Base-by-base conservation (phyloP, 768 basidiomycete species). In the Lenzites betulinus region DNA sequence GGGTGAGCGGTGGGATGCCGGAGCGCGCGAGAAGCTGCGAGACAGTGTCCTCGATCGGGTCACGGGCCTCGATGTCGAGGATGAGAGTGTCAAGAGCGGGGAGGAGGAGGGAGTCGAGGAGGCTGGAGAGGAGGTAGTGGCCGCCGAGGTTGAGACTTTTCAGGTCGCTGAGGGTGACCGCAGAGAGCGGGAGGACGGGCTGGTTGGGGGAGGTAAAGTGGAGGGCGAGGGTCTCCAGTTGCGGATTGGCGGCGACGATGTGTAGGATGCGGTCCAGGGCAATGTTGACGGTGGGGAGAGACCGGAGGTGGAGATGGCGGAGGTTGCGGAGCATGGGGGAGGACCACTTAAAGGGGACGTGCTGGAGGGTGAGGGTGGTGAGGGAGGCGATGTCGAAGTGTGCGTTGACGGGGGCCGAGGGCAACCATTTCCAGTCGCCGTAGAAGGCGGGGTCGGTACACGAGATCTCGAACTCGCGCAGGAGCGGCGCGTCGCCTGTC, bases 401-500 rank as follows among this genome's bases (percentile, higher is more conserved):
- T 22, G 71, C 67, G 51, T 67, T 70, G 3, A 76, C 72, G 20
- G 73, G 71, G 5, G 77, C 75, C 22, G 80, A 86, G 1, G 88
- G 89, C 18, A 90, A 77, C 90, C 90, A 92, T 7, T 82, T 78
- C 90, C 89, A 91, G 48, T 91, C 89, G 18, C 76, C 67, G 26
- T 74, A 85, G 59, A 81, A 81, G 7, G 77, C 81, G 12, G 84
- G 80, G 66, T 91, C 88, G 3, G 82, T 82, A 58, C 85, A 86
- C 18, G 88, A 91, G 0, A 92, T 83, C 70, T 91, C 89, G 63
- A 93, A 92, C 69, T 92, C 90, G 64, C 75, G 80, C 43, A 93
- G 71, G 35, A 90, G 72, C 20, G 90, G 91, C 13, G 90, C 90
- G 60, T 86, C 81, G 43, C 88, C 90, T 90, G 68, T 51, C 35